Evolutionary conservation across 2,329 filamentous ascomycete genomes (phyloP), one percentile per base, ranked within the genome.

Genomic region (Ilyonectria sp.): DNA sequence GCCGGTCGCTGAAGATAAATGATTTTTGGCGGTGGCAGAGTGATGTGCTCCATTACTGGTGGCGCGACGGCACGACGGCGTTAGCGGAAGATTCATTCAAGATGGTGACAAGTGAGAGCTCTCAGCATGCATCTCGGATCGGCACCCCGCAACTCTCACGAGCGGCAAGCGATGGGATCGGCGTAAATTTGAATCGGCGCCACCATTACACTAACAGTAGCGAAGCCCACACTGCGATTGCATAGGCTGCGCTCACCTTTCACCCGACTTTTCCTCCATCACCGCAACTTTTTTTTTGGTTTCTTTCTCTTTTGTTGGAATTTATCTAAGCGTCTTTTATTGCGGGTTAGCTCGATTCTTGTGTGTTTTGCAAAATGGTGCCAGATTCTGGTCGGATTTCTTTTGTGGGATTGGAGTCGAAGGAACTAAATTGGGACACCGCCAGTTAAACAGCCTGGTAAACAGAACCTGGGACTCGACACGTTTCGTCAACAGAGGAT

Each of bases 1-100:
- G 68, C 52, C 68, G 70, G 7, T 73, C 71, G 10, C 71, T 82
- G 11, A 74, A 74, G 35, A 81, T 82, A n/a, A 73, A 74, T 6
- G 79, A 82, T 46, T 59, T 69, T 33, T 72, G 71, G 69, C 76
- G 75, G 17, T 82, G 81, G 81, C 80, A 82, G 68, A 75, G 70
- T 40, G 81, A 82, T 58, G 81, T 82, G 11, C 69, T 82, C 43
- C 74, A 77, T 53, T 79, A 81, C 67, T 82, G 81, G 81, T 81
- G 79, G 78, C 71, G 72, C 9, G 80, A 78, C 64, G 60, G 63
- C 50, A 76, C 74, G 13, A 60, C 71, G 59, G 65, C 65, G 40
- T 26, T 72, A 9, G 67, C 72, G 31, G 68, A 69, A 35, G 63
- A 52, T 15, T 65, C 60, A 33, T 33, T 62, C 40, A 63, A 60